These are phyloP conservation scores for Populus tremula DNA, from an alignment of 345 rosid species.

Conservation along the genomic window DNA sequence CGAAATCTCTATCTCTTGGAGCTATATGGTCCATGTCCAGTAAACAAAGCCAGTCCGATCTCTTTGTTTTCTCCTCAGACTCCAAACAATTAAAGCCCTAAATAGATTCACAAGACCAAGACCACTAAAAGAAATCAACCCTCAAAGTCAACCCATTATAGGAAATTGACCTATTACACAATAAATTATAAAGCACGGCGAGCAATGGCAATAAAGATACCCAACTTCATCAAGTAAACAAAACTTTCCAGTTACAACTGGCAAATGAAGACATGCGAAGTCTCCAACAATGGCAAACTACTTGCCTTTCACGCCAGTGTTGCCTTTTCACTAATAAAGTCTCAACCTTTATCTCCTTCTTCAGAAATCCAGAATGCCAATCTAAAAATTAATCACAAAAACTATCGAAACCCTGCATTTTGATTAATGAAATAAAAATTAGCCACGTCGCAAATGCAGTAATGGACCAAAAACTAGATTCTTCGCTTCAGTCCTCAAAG, in stretches of 20 bases:
- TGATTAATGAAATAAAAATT: background rate
- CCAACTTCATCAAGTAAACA: constrained; percentile 13
- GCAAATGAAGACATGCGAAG: background rate
- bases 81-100: background rate
- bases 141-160: constrained; percentile 5
- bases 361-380: background rate
- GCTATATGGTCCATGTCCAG: background rate
- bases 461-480: background rate
- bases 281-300: background rate
- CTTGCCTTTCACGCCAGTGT: constrained; percentile 6
- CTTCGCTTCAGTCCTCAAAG: background rate
- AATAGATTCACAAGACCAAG: background rate
- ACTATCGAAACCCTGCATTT: constrained; percentile 8
- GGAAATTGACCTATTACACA: background rate
- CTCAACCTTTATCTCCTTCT: background rate
- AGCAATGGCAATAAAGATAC: constrained; percentile 1
- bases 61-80: background rate
- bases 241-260: background rate
- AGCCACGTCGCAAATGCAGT: background rate
- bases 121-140: background rate
- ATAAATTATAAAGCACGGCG: background rate
- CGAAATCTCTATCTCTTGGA: constrained; percentile 34
- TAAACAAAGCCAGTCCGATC: background rate
- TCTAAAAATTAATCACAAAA: background rate
- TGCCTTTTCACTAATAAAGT: background rate